Evolutionary conservation across 2,329 filamentous ascomycete species (phyloP), one percentile per base, ranked within the genome.

Genomic region (Chalaropsis thielavioides): DNA sequence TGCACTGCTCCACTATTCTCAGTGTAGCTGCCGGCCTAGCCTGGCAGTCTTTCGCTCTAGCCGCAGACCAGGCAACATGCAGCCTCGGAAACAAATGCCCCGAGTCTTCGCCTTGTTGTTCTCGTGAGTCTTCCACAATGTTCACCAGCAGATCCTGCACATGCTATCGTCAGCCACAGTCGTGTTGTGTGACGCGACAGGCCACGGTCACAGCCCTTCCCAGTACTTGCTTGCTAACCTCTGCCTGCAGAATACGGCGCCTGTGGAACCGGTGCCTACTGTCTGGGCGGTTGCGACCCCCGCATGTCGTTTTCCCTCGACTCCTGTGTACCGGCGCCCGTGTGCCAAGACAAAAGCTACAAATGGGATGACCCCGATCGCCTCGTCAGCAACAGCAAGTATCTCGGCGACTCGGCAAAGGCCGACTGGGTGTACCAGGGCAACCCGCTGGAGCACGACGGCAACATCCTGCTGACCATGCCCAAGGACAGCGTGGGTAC

Each of bases 211-310:
- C 43, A 31, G 31, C 31, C 31, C 6, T 31, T 2, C 6, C 6
- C 31, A 31, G 31, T n/a, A n/a, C n/a, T n/a, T 10, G 19, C n/a
- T 22, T 43, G 22, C 60, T 66, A 40, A 66, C 59, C 58, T 6
- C 35, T 41, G 40, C 22, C n/a, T 38, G 56, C 72, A 95, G 90
- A 94, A 76, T 97, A 96, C 76, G 90, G 90, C 71, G 81, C 92
- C 75, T 97, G 94, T 72, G 94, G 92, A 77, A 85, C 91, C 65
- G 94, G 94, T 71, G 94, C 92, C 65, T 97, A 89, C 81, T 99
- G 94, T 73, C 83, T 99, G 22, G 94, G 94, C 71, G 94, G 94
- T 68, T 99, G 94, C 78, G 92, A 97, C 73, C 89, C 91, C 40
- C 83, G 85, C 72, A 87, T 86, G 77, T 97, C 92, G 60, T 88